Percentiles rank a stretch among this genome's conserved stretches.
phyloP scores from a whole-genome alignment of 108 stramenopile genomes.

The Chaetoceros tenuissimus region DNA sequence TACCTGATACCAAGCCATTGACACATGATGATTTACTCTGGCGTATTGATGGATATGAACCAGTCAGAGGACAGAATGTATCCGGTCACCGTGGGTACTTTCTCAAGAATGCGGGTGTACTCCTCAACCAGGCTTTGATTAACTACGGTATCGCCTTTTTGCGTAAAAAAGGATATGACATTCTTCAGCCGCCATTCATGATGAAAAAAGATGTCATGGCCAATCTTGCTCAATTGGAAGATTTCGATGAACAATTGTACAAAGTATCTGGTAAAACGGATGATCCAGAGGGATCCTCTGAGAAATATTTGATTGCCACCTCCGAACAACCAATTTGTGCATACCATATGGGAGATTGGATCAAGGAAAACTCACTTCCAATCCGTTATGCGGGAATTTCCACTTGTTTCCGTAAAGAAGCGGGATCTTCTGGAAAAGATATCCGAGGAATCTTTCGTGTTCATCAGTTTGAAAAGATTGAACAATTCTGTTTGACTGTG shows the following conservation, averaged over 20 bases:
- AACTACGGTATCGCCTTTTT: constrained; percentile 97
- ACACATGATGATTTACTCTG: constrained; percentile 96
- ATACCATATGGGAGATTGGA: constrained; percentile 97
- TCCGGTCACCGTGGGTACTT: constrained; percentile 99
- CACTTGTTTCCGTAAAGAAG: constrained; percentile 99
- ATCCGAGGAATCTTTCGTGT: constrained; percentile 99
- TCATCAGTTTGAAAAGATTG: constrained; percentile 99
- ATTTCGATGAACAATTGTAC: constrained; percentile 99
- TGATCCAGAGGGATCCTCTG: constrained; percentile 77
- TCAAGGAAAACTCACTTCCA: constrained; percentile 71
- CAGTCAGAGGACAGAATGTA: constrained; percentile 84
- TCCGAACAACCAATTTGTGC: constrained; percentile 99
- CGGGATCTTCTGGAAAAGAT: constrained; percentile 95
- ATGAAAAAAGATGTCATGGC: constrained; percentile 99
- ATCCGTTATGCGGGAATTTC: constrained; percentile 93
- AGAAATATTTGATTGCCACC: constrained; percentile 99
- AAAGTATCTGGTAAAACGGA: constrained; percentile 94
- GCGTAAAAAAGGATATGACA: constrained; percentile 80
- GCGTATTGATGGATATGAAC: constrained; percentile 98
- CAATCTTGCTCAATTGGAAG: constrained; percentile 97
- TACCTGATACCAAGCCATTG: constrained; percentile 74
- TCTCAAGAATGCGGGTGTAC: constrained; percentile 92
- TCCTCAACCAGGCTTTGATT: constrained; percentile 98
- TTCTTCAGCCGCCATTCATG: constrained; percentile 98
- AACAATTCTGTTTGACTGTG: constrained; percentile 96